Conservation (phyloP, 2,329 filamentous ascomycete genomes). For the Colletotrichum incanum region DNA sequence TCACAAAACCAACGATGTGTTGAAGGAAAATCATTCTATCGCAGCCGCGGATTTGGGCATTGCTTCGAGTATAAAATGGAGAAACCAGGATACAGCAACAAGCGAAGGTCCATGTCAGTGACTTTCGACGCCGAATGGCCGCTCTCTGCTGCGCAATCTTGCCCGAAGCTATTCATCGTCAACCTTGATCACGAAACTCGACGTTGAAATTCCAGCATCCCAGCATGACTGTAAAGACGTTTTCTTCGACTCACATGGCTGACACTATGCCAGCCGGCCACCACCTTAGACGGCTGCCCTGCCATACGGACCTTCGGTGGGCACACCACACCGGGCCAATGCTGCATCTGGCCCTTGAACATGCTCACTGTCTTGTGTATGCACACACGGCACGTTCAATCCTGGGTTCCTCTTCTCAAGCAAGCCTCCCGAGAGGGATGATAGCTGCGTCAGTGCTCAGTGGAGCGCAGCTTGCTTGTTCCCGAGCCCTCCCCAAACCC, state of each 20-base stretch:
- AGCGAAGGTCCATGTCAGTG: conserved; percentile 6
- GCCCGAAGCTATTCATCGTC: conserved; percentile 1
- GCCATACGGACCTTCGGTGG: not conserved
- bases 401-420: conserved; percentile 4
- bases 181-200: conserved; percentile 10
- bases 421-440: conserved; percentile 1
- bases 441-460: conserved; percentile 20
- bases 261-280: not conserved
- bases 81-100: not conserved
- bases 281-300: conserved; percentile 1
- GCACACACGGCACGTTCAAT: conserved; percentile 22
- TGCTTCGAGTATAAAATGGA: not conserved
- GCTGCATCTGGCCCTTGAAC: conserved; percentile 15
- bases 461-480: conserved; percentile 31
- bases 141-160: not conserved
- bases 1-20: not conserved
- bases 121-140: not conserved
- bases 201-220: not conserved
- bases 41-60: not conserved
- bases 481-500: conserved; percentile 19
- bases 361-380: conserved; percentile 12
- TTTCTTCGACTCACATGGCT: conserved; percentile 1
- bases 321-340: conserved; percentile 10
- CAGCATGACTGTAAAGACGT: conserved; percentile 23
- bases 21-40: not conserved